Percentiles rank a stretch among this genome's conserved stretches.
phyloP scores from a whole-genome alignment of 805 yeast genomes.

The Yamadazyma laniorum region DNA sequence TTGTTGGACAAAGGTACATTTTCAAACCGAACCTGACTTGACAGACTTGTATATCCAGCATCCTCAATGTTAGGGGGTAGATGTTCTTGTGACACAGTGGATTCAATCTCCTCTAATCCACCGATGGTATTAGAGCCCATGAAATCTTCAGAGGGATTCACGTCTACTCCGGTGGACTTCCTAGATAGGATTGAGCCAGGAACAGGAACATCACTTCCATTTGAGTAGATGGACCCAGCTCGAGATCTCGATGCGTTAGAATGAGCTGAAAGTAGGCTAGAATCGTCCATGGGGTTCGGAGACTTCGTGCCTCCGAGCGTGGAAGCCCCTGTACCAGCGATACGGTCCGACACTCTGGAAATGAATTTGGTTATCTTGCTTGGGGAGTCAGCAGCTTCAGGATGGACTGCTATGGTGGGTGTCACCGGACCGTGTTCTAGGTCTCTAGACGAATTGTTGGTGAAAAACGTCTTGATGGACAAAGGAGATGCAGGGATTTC shows the following conservation, averaged over 20 bases:
- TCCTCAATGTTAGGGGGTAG: constrained; percentile 1
- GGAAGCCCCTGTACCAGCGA: constrained; percentile 30
- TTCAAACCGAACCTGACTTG: constrained; percentile 10
- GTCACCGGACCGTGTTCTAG: constrained; percentile 20
- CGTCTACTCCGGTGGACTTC: constrained; percentile 7
- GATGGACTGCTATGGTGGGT: constrained; percentile 12
- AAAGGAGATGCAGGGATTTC: constrained; percentile 9
- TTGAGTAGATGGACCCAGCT: constrained; percentile 3
- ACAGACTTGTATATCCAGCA: background rate
- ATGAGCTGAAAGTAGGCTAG: background rate
- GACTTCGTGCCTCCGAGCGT: constrained; percentile 2
- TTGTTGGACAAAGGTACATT: constrained; percentile 10
- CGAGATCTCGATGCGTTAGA: constrained; percentile 3
- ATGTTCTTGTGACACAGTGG: constrained; percentile 11
- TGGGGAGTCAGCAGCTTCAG: constrained; percentile 19
- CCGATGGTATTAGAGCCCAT: constrained; percentile 1
- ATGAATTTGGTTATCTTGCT: constrained; percentile 24
- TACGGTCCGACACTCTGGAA: constrained; percentile 32
- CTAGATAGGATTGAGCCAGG: constrained; percentile 2
- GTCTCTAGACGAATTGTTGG: constrained; percentile 6
- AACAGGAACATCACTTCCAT: background rate
- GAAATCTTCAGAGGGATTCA: constrained; percentile 1
- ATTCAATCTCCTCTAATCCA: background rate
- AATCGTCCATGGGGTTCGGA: constrained; percentile 3
- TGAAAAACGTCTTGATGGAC: constrained; percentile 6